Evolutionary conservation across 352 stramenopile genomes (phyloP).

Genomic region (Pythium brassicae): DNA sequence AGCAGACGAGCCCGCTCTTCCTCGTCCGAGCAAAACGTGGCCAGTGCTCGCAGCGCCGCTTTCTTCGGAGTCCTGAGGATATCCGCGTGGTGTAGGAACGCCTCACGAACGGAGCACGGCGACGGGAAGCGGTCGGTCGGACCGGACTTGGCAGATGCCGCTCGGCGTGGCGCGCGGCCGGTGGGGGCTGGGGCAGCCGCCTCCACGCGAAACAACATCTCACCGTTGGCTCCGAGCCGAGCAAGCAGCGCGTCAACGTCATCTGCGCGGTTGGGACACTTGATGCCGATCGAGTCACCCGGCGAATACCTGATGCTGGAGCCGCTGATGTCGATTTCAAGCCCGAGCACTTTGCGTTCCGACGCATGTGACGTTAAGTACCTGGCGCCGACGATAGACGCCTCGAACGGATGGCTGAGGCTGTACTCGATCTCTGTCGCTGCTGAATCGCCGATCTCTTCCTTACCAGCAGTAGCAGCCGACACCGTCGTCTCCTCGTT

Average conservation of each 20-base stretch:
- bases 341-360: conserved; percentile 52
- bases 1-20: conserved; percentile 58
- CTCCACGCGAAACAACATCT: conserved; percentile 32
- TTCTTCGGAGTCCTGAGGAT: conserved; percentile 82
- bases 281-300: conserved; percentile 83
- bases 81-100: conserved; percentile 77
- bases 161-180: conserved; percentile 13
- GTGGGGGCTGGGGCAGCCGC: conserved; percentile 15
- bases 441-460: neutral
- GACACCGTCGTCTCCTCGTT: conserved; percentile 10
- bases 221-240: conserved; percentile 38
- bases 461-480: neutral
- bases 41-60: conserved; percentile 54
- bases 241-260: conserved; percentile 67
- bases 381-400: conserved; percentile 31
- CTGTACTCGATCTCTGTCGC: conserved; percentile 27
- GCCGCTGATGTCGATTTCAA: conserved; percentile 40
- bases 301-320: conserved; percentile 66
- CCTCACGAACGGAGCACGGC: conserved; percentile 63
- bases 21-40: conserved; percentile 58
- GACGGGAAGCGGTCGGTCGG: conserved; percentile 42
- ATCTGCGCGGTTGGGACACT: conserved; percentile 69
- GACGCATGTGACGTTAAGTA: conserved; percentile 45
- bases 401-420: conserved; percentile 45
- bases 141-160: conserved; percentile 16